A percentile compares a stretch with the other conserved stretches of the same genome.
These are phyloP conservation scores for Saraca asoca DNA, from an alignment of 331 rosid genomes.

Conservation along the genomic window DNA sequence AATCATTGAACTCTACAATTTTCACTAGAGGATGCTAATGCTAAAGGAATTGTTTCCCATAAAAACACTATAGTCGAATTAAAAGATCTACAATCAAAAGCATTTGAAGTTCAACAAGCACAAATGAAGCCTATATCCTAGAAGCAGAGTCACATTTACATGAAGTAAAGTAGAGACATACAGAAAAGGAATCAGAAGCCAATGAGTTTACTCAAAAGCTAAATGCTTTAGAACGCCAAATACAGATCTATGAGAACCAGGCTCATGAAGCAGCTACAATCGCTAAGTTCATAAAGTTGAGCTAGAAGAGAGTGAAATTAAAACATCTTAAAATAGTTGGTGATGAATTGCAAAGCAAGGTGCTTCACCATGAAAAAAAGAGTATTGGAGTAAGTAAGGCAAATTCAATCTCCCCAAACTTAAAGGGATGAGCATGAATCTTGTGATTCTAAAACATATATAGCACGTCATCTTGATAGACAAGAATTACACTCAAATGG, in stretches of 20 bases:
- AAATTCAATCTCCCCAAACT: too few species aligned
- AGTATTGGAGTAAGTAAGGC: slow-evolving; percentile 52
- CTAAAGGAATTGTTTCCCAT: slow-evolving; percentile 63
- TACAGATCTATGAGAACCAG: slow-evolving; percentile 53
- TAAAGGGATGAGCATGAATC: too few species aligned
- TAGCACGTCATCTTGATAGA: too few species aligned
- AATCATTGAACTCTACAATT: slow-evolving; percentile 52
- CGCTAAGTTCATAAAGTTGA: slow-evolving; percentile 49
- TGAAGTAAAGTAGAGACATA: slow-evolving; percentile 56
- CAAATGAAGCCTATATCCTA: slow-evolving; percentile 47
- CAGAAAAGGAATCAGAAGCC: slow-evolving; percentile 75
- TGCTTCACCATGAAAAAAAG: slow-evolving; percentile 58
- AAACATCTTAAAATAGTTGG: slow-evolving; percentile 56
- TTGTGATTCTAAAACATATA: too few species aligned
- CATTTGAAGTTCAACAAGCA: slow-evolving; percentile 57
- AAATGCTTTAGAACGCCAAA: slow-evolving; percentile 48
- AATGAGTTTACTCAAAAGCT: slow-evolving; percentile 69
- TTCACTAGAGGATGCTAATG: slow-evolving; percentile 64
- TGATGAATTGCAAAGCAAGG: slow-evolving; percentile 65
- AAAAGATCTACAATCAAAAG: slow-evolving; percentile 66
- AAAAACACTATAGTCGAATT: slow-evolving; percentile 63
- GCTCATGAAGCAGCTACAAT: slow-evolving; percentile 49
- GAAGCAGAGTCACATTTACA: slow-evolving; percentile 64
- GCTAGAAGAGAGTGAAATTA: slow-evolving; percentile 63
- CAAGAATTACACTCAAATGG: too few species aligned